phyloP scores from a whole-genome alignment of 768 basidiomycete species.

The Lactarius psammicola region DNA sequence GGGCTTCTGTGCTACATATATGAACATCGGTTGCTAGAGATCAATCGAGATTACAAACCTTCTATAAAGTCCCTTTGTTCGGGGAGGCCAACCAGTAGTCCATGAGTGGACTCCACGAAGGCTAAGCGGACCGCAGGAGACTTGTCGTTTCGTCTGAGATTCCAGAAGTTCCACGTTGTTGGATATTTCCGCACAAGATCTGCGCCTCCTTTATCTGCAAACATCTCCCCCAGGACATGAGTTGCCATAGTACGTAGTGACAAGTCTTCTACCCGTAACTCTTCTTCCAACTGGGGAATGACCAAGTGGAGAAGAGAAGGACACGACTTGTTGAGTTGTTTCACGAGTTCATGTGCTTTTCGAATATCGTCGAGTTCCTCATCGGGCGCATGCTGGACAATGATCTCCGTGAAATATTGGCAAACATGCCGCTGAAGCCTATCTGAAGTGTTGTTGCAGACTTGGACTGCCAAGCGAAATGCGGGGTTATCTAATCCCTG shows the following conservation, averaged over 20 bases:
- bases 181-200: conserved; percentile 83
- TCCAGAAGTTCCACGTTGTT: conserved; percentile 82
- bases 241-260: conserved; percentile 78
- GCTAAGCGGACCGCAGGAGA: conserved; percentile 65
- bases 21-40: conserved; percentile 9
- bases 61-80: conserved; percentile 72
- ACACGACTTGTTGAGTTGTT: conserved; percentile 74
- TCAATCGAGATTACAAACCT: conserved; percentile 45
- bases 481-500: conserved; percentile 72
- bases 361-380: conserved; percentile 69
- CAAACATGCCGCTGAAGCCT: conserved; percentile 87
- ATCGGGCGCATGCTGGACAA: conserved; percentile 56
- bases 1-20: conserved; percentile 43
- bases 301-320: conserved; percentile 84
- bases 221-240: conserved; percentile 87
- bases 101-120: conserved; percentile 69
- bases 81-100: conserved; percentile 60
- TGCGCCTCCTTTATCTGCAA: conserved; percentile 65
- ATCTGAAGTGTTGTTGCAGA: conserved; percentile 81
- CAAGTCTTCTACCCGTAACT: conserved; percentile 73
- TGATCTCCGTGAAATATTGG: conserved; percentile 91
- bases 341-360: conserved; percentile 81
- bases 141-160: conserved; percentile 76
- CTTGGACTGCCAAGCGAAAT: conserved; percentile 77
- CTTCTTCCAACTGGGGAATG: conserved; percentile 90